These are phyloP conservation scores for Perilla frutescens DNA, from an alignment of 257 asterid genomes.

Conservation along the genomic window DNA sequence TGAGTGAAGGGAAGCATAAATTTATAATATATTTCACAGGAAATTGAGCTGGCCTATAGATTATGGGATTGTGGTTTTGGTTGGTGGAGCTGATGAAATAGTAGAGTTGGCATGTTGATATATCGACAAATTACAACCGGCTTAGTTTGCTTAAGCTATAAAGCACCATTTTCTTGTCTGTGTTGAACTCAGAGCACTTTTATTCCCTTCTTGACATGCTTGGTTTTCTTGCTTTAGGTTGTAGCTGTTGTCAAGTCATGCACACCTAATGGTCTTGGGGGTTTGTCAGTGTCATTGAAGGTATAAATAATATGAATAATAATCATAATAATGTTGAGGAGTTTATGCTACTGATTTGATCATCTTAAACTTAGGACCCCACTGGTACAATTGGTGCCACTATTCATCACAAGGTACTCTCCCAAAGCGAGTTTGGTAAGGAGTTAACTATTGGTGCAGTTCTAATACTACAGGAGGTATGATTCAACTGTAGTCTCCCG, in stretches of 20 bases:
- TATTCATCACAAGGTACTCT: slow-evolving; percentile 79
- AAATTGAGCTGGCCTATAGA: not conserved
- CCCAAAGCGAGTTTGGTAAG: slow-evolving; percentile 61
- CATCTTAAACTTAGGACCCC: slow-evolving; percentile 67
- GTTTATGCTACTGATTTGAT: slow-evolving; percentile 40
- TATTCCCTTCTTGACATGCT: slow-evolving; percentile 22
- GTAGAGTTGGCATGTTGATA: slow-evolving; percentile 6
- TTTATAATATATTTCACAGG: not conserved
- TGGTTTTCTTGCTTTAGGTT: slow-evolving; percentile 55
- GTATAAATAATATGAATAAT: slow-evolving; percentile 41
- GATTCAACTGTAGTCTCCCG: slow-evolving; percentile 26
- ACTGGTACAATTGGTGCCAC: slow-evolving; percentile 84
- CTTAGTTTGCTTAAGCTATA: slow-evolving; percentile 21
- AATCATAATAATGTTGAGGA: not conserved
- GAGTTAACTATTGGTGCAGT: slow-evolving; percentile 68
- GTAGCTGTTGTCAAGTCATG: slow-evolving; percentile 85
- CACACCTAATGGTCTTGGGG: slow-evolving; percentile 78
- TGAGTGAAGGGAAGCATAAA: slow-evolving; percentile 14
- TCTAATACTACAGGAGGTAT: slow-evolving; percentile 79
- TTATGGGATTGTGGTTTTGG: not conserved
- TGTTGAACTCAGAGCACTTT: not conserved
- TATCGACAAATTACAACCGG: not conserved
- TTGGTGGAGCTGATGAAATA: slow-evolving; percentile 3
- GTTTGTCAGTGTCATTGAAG: slow-evolving; percentile 76
- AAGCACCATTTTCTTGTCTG: not conserved